These are phyloP conservation scores for Dryas alaskensis DNA, from an alignment of 306 rosid genomes.

Conservation along the genomic window DNA sequence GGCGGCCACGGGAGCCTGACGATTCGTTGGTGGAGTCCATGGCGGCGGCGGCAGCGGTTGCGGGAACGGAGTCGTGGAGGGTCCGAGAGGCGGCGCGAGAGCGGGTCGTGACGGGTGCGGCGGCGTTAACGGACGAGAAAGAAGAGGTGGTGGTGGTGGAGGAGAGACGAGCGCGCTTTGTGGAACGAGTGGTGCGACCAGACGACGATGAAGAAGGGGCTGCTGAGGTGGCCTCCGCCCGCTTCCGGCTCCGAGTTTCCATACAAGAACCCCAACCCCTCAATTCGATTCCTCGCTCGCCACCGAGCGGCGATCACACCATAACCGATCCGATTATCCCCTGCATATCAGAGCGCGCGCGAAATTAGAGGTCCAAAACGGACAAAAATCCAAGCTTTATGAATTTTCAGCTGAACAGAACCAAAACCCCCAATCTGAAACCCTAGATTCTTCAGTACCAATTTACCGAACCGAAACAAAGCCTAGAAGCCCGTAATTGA, in stretches of 20 bases:
- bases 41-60: slow-evolving; percentile 27
- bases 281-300: slow-evolving; percentile 69
- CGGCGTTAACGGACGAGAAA: slow-evolving; percentile 24
- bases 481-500: slow-evolving; percentile 10
- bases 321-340: slow-evolving; percentile 34
- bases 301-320: slow-evolving; percentile 69
- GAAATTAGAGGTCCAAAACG: neutral
- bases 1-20: slow-evolving; percentile 81
- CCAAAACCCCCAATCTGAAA: slow-evolving; percentile 45
- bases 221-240: slow-evolving; percentile 99
- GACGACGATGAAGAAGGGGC: slow-evolving; percentile 96
- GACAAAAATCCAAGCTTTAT: slow-evolving; percentile 19
- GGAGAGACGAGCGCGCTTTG: slow-evolving; percentile 73
- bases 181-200: slow-evolving; percentile 74
- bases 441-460: slow-evolving; percentile 31
- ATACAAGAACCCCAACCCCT: slow-evolving; percentile 97
- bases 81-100: slow-evolving; percentile 57
- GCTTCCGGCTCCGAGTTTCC: slow-evolving; percentile 99
- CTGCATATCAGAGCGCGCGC: slow-evolving; percentile 26
- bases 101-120: slow-evolving; percentile 56
- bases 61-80: slow-evolving; percentile 39
- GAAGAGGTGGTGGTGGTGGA: slow-evolving; percentile 12
- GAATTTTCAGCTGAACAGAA: slow-evolving; percentile 26
- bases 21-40: slow-evolving; percentile 89
- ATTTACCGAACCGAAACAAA: neutral